Base-by-base conservation (phyloP, 805 yeast genomes). In the Starmerella bombicola region DNA sequence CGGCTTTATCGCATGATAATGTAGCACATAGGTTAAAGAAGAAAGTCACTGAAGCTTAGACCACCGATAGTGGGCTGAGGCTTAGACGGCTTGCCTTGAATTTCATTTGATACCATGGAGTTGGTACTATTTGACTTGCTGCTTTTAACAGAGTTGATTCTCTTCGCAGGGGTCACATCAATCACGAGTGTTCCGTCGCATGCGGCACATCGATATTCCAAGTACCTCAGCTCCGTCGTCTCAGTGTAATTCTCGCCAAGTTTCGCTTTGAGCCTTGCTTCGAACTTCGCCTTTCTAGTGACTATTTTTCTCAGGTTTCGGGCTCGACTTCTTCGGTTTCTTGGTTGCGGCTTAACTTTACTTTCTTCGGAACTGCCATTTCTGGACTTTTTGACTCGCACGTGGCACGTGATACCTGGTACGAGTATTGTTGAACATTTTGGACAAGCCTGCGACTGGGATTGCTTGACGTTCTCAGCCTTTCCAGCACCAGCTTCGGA, bases 391-490 rank as follows among this genome's bases (percentile, higher is more conserved):
- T 22, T 19, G 10, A 37, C 30, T 3, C 50, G 32, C 12, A 41
- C 40, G 13, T 7, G 31, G 35, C 43, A 40, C 18, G 47, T 50
- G 28, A 50, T n/a, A 9, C 52, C 55, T 1, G 54, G 52, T 10
- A 52, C 31, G 46, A 45, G 34, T 1, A 43, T 34, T 6, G 29
- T 33, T 12, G 24, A 31, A 33, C 55, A 52, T 2, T 26, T 29
- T 15, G 45, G 47, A 30, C 55, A 52, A 3, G 37, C 17, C 16
- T 15, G 35, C n/a, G 31, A 21, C 28, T 24, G 28, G 28, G 28
- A 24, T 13, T 24, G 28, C 13, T 24, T 24, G 9, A 13, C 13
- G 13, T 10, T 24, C 13, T n/a, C n/a, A n/a, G n/a, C n/a, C n/a
- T n/a, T n/a, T n/a, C n/a, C n/a, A n/a, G n/a, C n/a, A n/a, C n/a